Conservation (phyloP, 2,329 filamentous ascomycete species). For the Aspergillus pseudoterreus region DNA sequence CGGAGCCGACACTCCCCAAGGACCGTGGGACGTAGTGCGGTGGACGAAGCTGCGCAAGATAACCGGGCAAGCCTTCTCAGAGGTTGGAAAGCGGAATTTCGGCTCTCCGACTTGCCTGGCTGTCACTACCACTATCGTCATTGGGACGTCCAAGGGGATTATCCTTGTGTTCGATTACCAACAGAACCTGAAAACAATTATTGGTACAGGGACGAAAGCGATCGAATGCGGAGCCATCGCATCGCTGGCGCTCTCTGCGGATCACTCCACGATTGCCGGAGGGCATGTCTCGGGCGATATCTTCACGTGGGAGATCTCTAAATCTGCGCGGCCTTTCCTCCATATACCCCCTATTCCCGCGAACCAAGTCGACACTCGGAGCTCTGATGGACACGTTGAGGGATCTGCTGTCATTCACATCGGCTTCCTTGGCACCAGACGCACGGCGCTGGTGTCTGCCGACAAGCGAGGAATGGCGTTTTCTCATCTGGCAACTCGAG, state of each 20-base stretch:
- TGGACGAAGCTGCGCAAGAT: constrained; percentile 94
- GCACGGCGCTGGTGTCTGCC: constrained; percentile 91
- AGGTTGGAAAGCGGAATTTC: constrained; percentile 87
- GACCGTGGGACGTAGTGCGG: constrained; percentile 93
- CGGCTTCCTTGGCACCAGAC: constrained; percentile 90
- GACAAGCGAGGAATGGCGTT: constrained; percentile 97
- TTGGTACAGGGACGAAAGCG: constrained; percentile 92
- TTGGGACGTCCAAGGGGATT: constrained; percentile 92
- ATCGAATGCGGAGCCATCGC: constrained; percentile 87
- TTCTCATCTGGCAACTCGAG: constrained; percentile 89
- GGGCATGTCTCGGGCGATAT: constrained; percentile 89
- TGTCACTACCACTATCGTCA: constrained; percentile 79
- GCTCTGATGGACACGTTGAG: constrained; percentile 76
- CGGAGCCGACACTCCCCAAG: constrained; percentile 67
- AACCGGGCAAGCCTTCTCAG: constrained; percentile 84
- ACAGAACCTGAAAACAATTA: constrained; percentile 88
- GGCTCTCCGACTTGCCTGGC: constrained; percentile 85
- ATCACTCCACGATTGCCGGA: constrained; percentile 85
- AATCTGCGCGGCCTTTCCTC: constrained; percentile 81
- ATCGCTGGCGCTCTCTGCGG: constrained; percentile 83
- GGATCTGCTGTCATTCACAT: constrained; percentile 79
- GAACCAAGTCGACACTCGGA: constrained; percentile 61
- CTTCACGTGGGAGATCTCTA: constrained; percentile 91
- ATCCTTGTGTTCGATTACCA: constrained; percentile 97
- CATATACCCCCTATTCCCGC: constrained; percentile 74